Percentiles rank a stretch among this genome's conserved stretches.
Evolutionary conservation across 495 filamentous ascomycete genomes (phyloP).

Genomic region (Penicillium manginii): DNA sequence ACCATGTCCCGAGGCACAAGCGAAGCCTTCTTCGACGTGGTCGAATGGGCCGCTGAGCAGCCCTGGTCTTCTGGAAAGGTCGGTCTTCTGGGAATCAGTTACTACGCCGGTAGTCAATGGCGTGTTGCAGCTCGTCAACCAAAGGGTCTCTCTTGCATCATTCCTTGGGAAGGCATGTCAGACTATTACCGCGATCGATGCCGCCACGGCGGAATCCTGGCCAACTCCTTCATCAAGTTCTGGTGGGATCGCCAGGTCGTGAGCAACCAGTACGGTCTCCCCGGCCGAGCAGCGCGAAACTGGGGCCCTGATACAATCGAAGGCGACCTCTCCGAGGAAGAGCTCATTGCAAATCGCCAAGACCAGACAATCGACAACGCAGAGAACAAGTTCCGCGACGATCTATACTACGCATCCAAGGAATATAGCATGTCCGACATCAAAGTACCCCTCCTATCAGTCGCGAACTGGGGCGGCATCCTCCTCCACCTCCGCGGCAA

Average conservation of each 20-base stretch:
- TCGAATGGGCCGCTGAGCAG: constrained; percentile 67
- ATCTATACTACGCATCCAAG: constrained; percentile 63
- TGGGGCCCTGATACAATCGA: constrained; percentile 62
- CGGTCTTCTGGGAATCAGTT: constrained; percentile 63
- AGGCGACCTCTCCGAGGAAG: constrained; percentile 59
- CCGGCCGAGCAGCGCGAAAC: constrained; percentile 36
- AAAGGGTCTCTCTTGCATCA: constrained; percentile 60
- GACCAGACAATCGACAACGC: constrained; percentile 66
- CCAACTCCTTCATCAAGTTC: constrained; percentile 62
- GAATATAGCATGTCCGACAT: constrained; percentile 65
- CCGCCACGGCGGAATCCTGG: constrained; percentile 67
- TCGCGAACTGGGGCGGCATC: constrained; percentile 71
- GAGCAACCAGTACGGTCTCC: constrained; percentile 64
- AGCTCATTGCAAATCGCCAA: constrained; percentile 60
- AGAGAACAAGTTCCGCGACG: constrained; percentile 57
- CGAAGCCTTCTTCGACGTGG: constrained; percentile 63
- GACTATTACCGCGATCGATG: constrained; percentile 68
- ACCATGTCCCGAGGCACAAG: constrained; percentile 62
- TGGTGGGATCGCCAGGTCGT: constrained; percentile 69
- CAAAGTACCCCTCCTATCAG: constrained; percentile 61
- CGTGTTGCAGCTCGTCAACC: constrained; percentile 63
- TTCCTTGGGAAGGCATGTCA: constrained; percentile 73
- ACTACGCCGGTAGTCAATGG: constrained; percentile 68
- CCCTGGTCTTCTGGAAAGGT: constrained; percentile 65
- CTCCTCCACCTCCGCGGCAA: constrained; percentile 66